Percentiles rank a stretch among this genome's conserved stretches.
These are phyloP conservation scores for Areca catechu DNA, from an alignment of 176 grass and related monocot genomes.

Conservation along the genomic window DNA sequence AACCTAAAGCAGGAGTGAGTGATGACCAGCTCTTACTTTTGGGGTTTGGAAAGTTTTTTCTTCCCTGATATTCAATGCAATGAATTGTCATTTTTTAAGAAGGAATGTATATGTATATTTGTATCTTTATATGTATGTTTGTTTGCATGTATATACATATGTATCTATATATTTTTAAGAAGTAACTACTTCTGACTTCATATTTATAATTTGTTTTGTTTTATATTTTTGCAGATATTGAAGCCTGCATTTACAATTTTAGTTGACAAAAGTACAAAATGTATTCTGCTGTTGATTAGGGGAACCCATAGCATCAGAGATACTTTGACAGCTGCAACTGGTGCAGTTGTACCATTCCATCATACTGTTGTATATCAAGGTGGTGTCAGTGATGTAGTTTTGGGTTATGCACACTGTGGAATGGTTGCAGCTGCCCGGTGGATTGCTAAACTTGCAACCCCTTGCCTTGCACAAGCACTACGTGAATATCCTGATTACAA, in stretches of 20 bases:
- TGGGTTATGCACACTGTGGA: slow-evolving; percentile 98
- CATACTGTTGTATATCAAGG: slow-evolving; percentile 85
- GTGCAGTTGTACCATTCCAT: slow-evolving; percentile 93
- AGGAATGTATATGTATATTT: too few relatives aligned
- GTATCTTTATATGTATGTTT: too few relatives aligned
- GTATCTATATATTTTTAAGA: too few relatives aligned
- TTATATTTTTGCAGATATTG: slow-evolving; percentile 61
- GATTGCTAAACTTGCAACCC: slow-evolving; percentile 89
- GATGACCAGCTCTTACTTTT: slow-evolving; percentile 13
- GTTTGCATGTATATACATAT: too few relatives aligned
- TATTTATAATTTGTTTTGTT: too few relatives aligned
- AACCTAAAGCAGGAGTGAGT: slow-evolving; percentile 99
- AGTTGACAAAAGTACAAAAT: slow-evolving; percentile 67
- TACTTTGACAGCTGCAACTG: slow-evolving; percentile 88
- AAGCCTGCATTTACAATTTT: slow-evolving; percentile 93
- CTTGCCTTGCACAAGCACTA: slow-evolving; percentile 64
- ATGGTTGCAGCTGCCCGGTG: slow-evolving; percentile 98
- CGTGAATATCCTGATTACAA: slow-evolving; percentile 56
- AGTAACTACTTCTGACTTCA: too few relatives aligned
- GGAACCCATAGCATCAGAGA: slow-evolving; percentile 97
- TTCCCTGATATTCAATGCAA: too few relatives aligned
- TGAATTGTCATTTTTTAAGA: too few relatives aligned
- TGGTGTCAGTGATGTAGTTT: slow-evolving; percentile 82
- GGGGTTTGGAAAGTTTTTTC: neutral
- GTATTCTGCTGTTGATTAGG: slow-evolving; percentile 85